These are phyloP conservation scores for Nothophoma quercina DNA, from an alignment of 2,329 filamentous ascomycete species.

Conservation along the genomic window DNA sequence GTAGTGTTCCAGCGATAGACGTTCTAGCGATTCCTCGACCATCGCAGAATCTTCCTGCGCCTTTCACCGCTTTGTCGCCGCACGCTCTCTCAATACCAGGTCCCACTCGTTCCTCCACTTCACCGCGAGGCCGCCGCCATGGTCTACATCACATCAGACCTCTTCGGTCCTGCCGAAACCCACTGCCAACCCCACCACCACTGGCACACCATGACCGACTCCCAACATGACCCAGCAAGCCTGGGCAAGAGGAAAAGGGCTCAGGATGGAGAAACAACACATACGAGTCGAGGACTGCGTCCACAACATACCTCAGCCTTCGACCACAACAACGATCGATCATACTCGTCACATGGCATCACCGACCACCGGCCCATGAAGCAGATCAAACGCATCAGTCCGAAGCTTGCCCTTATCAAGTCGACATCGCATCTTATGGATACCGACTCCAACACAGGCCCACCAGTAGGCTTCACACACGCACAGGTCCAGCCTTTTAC, in stretches of 20 bases:
- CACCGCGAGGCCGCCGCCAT: constrained; percentile 32
- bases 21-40: not conserved
- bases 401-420: constrained; percentile 35
- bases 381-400: constrained; percentile 36
- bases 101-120: constrained; percentile 12
- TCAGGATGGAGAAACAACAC: constrained; percentile 19
- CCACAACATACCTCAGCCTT: constrained; percentile 18
- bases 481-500: constrained; percentile 11
- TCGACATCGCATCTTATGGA: constrained; percentile 46
- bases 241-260: constrained; percentile 44
- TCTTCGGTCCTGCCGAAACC: constrained; percentile 36
- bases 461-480: not conserved
- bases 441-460: constrained; percentile 23
- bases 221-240: constrained; percentile 23
- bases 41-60: not conserved
- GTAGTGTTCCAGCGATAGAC: not conserved
- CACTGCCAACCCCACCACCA: constrained; percentile 17
- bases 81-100: constrained; percentile 18
- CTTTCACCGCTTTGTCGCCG: constrained; percentile 16
- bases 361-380: constrained; percentile 41
- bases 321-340: constrained; percentile 24
- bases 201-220: constrained; percentile 32
- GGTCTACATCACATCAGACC: constrained; percentile 48
- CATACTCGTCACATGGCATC: constrained; percentile 16
- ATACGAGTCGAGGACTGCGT: constrained; percentile 1